Conservation (phyloP, 139 green algal genomes). For the Picochlorum sp. region DNA sequence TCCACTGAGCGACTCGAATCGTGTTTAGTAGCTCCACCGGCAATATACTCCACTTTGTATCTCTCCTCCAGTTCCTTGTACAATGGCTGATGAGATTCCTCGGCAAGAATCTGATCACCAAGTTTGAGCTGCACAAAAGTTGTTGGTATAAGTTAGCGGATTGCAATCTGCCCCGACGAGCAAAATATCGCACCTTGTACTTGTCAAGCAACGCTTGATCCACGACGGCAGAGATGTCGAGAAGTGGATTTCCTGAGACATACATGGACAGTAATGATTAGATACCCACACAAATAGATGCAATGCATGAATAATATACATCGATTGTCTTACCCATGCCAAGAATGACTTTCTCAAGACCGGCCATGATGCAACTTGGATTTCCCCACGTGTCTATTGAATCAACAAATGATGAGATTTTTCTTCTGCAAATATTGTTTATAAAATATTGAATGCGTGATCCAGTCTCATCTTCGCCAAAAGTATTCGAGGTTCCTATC, state of each 20-base stretch:
- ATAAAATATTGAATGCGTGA: too few species aligned
- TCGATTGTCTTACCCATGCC: conserved; percentile 7
- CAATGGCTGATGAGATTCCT: conserved; percentile 93
- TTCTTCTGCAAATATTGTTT: too few species aligned
- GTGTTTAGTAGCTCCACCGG: conserved; percentile 93
- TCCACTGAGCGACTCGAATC: conserved; percentile 96
- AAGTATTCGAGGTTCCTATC: too few species aligned
- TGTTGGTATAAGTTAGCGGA: neutral
- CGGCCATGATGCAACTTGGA: conserved; percentile 24
- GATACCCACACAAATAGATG: neutral
- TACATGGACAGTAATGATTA: neutral
- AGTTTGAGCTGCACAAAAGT: conserved; percentile 66
- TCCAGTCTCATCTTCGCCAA: too few species aligned
- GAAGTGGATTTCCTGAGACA: conserved; percentile 80
- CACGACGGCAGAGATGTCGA: conserved; percentile 85
- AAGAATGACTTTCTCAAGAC: conserved; percentile 19
- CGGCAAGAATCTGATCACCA: conserved; percentile 94
- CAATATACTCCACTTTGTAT: conserved; percentile 88
- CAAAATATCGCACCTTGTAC: conserved; percentile 59
- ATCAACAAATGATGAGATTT: too few species aligned
- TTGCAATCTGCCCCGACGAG: neutral
- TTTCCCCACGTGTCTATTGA: conserved; percentile 5
- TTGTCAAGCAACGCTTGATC: conserved; percentile 80
- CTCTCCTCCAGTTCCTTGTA: conserved; percentile 80
- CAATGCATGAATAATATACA: neutral